Percentiles rank a stretch among this genome's conserved stretches.
These are phyloP conservation scores for Beauveria caledonica DNA, from an alignment of 2,329 filamentous ascomycete genomes.

Conservation along the genomic window DNA sequence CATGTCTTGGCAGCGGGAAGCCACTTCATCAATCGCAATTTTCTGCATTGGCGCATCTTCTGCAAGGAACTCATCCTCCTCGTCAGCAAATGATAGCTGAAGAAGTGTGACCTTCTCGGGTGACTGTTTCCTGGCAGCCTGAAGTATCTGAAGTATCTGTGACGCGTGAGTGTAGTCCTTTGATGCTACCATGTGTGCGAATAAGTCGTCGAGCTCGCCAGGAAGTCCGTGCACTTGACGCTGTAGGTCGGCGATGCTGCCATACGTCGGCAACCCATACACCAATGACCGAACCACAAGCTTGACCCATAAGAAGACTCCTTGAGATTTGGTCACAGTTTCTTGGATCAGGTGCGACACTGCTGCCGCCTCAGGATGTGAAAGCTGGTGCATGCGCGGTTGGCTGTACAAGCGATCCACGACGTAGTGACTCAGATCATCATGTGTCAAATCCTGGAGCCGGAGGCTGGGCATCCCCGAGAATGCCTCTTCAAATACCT, in stretches of 20 bases:
- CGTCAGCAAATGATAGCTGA: neutral
- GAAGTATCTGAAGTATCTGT: neutral
- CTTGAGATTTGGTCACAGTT: conserved; percentile 9
- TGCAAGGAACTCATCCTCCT: neutral
- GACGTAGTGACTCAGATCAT: conserved; percentile 1
- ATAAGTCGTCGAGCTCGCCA: conserved; percentile 8
- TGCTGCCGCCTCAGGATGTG: neutral
- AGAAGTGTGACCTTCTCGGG: conserved; percentile 1
- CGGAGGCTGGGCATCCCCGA: neutral
- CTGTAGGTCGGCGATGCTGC: conserved; percentile 1
- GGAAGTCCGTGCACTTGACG: conserved; percentile 2
- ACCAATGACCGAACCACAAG: conserved; percentile 15
- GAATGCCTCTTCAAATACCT: conserved; percentile 14
- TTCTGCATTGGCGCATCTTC: neutral
- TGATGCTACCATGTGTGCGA: conserved; percentile 4
- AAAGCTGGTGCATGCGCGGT: neutral
- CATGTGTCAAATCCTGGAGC: neutral
- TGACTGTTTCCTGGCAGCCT: neutral
- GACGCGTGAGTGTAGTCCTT: neutral
- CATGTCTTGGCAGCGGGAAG: neutral
- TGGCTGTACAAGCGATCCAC: neutral
- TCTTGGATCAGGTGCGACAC: neutral
- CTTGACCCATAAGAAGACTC: conserved; percentile 18
- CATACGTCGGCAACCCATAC: neutral
- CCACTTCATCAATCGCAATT: neutral